Percentiles rank a stretch among this genome's conserved stretches.
phyloP scores from a whole-genome alignment of 2,329 filamentous ascomycete genomes.

The Endothia cerciana region DNA sequence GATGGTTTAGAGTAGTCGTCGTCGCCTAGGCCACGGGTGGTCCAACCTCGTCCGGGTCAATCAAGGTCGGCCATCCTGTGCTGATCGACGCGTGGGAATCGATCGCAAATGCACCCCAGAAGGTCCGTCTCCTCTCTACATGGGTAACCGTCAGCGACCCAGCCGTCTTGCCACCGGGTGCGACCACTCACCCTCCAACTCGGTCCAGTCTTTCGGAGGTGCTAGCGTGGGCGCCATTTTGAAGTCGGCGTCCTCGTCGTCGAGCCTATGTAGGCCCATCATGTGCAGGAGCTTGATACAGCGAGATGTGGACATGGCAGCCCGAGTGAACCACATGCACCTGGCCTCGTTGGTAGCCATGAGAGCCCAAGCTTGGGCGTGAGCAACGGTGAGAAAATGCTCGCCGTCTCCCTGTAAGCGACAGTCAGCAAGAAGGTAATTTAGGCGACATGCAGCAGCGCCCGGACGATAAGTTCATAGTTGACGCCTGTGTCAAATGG shows the following conservation, averaged over 20 bases:
- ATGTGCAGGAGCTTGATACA: slow-evolving; percentile 75
- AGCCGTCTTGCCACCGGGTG: slow-evolving; percentile 44
- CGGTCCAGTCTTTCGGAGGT: slow-evolving; percentile 78
- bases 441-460: not conserved
- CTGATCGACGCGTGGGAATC: slow-evolving; percentile 87
- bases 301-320: slow-evolving; percentile 79
- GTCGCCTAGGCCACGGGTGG: not conserved
- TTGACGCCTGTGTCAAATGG: not conserved
- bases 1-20: not conserved
- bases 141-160: not conserved
- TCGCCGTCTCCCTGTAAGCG: slow-evolving; percentile 69
- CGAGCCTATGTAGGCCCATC: slow-evolving; percentile 81
- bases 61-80: slow-evolving; percentile 85
- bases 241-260: slow-evolving; percentile 63
- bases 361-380: slow-evolving; percentile 80
- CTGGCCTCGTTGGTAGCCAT: slow-evolving; percentile 82
- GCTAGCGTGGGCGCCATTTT: slow-evolving; percentile 70
- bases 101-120: slow-evolving; percentile 83
- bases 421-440: not conserved
- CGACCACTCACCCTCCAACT: slow-evolving; percentile 51
- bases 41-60: slow-evolving; percentile 71
- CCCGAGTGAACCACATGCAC: slow-evolving; percentile 80
- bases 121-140: slow-evolving; percentile 75
- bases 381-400: slow-evolving; percentile 74
- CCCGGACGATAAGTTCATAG: not conserved